Conservation (phyloP, 179 eudicot species). For the Carnegiea gigantea region DNA sequence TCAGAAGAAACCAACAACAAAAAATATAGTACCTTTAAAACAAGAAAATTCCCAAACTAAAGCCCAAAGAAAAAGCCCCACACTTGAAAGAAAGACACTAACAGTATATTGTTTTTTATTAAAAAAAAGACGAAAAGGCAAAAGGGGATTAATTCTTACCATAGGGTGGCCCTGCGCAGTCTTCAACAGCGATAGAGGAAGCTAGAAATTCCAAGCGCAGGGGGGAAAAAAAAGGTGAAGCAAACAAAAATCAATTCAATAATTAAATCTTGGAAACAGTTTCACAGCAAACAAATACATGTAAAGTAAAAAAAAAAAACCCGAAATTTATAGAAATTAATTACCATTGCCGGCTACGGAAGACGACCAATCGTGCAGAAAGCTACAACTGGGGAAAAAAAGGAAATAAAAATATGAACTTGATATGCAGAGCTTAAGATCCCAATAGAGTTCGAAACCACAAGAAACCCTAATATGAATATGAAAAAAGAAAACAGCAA, state of each 20-base stretch:
- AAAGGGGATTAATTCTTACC: slow-evolving; percentile 34
- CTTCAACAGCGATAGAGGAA: slow-evolving; percentile 78
- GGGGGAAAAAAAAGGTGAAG: neutral
- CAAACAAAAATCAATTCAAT: neutral
- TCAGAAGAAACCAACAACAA: neutral
- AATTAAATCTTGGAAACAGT: neutral
- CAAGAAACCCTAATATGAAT: neutral
- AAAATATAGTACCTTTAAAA: neutral
- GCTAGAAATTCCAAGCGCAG: slow-evolving; percentile 36
- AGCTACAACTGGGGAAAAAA: neutral
- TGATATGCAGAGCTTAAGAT: neutral
- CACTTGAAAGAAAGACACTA: neutral
- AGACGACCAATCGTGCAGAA: neutral
- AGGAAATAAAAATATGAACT: neutral
- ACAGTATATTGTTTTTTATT: neutral
- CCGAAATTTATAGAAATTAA: neutral
- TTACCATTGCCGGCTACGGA: slow-evolving; percentile 12
- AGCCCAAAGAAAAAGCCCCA: neutral
- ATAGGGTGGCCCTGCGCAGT: slow-evolving; percentile 89
- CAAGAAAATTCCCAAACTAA: neutral
- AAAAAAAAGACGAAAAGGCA: neutral
- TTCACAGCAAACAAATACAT: neutral
- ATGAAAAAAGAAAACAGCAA: neutral
- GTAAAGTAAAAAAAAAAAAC: neutral
- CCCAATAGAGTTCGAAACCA: neutral